Evolutionary conservation across 2,329 filamentous ascomycete species (phyloP).

Genomic region (Emmonsiellopsis sp.): DNA sequence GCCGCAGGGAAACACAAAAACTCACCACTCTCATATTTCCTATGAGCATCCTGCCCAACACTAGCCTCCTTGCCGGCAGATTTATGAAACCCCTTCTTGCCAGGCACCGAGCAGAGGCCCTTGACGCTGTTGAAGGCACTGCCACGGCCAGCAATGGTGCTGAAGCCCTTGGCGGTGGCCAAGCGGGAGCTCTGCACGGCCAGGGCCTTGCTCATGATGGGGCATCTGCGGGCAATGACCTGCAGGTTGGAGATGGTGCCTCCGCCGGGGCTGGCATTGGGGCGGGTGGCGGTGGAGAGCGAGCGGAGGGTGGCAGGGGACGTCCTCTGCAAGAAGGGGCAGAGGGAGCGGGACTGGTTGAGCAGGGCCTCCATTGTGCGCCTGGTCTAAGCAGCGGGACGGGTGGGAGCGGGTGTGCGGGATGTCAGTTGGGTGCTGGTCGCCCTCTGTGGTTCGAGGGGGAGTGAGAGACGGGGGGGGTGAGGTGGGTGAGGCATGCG

Average conservation of each 20-base stretch:
- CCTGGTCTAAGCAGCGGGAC: background rate
- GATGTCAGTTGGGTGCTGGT: background rate
- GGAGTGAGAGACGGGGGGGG: background rate
- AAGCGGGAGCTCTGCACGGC: constrained; percentile 59
- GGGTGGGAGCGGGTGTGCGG: background rate
- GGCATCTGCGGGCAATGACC: constrained; percentile 86
- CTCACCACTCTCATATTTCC: constrained; percentile 43
- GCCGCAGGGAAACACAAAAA: constrained; percentile 1
- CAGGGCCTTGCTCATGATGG: constrained; percentile 96
- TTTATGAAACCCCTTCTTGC: constrained; percentile 71
- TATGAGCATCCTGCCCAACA: constrained; percentile 49
- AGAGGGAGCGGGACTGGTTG: constrained; percentile 92
- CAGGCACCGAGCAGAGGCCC: constrained; percentile 40
- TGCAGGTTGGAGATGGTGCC: constrained; percentile 96
- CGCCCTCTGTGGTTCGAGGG: background rate
- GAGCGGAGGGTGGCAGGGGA: constrained; percentile 85
- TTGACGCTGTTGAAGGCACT: constrained; percentile 27
- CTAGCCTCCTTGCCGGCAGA: constrained; percentile 68
- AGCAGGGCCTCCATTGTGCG: constrained; percentile 80
- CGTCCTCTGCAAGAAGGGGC: constrained; percentile 92
- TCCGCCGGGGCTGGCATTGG: constrained; percentile 57
- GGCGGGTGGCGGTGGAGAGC: constrained; percentile 60
- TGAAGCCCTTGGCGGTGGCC: constrained; percentile 28
- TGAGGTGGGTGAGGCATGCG: background rate
- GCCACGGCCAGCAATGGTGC: constrained; percentile 24